phyloP scores from a whole-genome alignment of 768 basidiomycete species.

The Pisolithus sp. region DNA sequence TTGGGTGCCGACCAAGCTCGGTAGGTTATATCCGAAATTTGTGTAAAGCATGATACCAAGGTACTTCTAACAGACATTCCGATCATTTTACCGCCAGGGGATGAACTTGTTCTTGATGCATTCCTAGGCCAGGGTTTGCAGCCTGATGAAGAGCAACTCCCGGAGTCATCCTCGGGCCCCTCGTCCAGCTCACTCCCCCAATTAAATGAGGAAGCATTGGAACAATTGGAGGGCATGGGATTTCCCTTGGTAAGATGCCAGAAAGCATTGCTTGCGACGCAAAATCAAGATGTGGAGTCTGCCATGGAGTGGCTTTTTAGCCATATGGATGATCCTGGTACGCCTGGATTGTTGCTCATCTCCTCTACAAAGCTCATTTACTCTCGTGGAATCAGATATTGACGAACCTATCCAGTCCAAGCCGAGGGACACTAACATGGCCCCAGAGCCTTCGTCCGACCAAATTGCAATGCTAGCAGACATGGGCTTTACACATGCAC shows the following conservation, averaged over 20 bases:
- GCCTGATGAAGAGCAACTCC: constrained; percentile 61
- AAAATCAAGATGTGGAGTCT: constrained; percentile 61
- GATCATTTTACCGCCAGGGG: constrained; percentile 55
- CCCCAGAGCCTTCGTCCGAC: constrained; percentile 58
- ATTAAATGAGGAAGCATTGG: constrained; percentile 71
- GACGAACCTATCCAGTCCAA: constrained; percentile 60
- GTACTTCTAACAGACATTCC: constrained; percentile 66
- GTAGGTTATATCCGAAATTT: constrained; percentile 36
- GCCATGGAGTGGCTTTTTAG: constrained; percentile 96
- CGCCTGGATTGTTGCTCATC: constrained; percentile 5
- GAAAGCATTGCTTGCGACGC: constrained; percentile 86
- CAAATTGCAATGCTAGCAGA: constrained; percentile 71
- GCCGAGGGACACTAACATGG: constrained; percentile 19
- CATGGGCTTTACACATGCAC: constrained; percentile 86
- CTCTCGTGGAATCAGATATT: constrained; percentile 52
- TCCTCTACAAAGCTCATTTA: neutral
- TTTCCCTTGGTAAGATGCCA: constrained; percentile 84
- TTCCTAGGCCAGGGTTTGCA: constrained; percentile 71
- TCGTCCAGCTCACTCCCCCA: constrained; percentile 42
- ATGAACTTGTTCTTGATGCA: constrained; percentile 51
- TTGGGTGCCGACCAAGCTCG: constrained; percentile 95
- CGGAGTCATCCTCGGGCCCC: constrained; percentile 41
- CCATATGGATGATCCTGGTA: constrained; percentile 93
- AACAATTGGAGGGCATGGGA: constrained; percentile 81
- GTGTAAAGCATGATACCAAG: neutral